A percentile compares a stretch with the other conserved stretches of the same genome.
These are phyloP conservation scores for Crithidia thermophila DNA, from an alignment of 208 protist species.

Conservation along the genomic window DNA sequence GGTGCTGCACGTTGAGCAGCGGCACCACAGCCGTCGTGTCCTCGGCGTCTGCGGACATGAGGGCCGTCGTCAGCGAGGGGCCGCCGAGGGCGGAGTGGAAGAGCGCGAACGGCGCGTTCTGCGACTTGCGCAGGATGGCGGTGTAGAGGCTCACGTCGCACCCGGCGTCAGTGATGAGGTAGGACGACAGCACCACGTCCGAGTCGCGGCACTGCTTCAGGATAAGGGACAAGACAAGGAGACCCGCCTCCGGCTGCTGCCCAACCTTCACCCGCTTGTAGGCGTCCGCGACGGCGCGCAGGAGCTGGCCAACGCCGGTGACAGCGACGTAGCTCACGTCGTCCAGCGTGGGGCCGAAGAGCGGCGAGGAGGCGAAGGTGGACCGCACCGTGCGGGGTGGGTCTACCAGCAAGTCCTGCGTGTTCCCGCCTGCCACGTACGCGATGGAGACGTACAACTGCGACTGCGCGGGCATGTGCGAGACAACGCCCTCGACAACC, in stretches of 20 bases:
- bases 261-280: conserved; percentile 26
- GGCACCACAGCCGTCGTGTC: conserved; percentile 40
- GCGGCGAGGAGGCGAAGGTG: conserved; percentile 39
- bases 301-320: conserved; percentile 21
- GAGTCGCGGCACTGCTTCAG: conserved; percentile 53
- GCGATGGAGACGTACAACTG: conserved; percentile 53
- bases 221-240: conserved; percentile 58
- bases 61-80: conserved; percentile 50
- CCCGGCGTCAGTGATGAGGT: conserved; percentile 54
- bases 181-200: conserved; percentile 67
- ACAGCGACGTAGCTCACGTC: conserved; percentile 51
- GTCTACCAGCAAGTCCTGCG: conserved; percentile 47
- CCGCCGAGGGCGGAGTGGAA: conserved; percentile 61
- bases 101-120: conserved; percentile 37
- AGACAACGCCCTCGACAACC: conserved; percentile 43
- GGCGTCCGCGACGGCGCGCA: conserved; percentile 12
- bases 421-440: conserved; percentile 42
- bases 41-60: conserved; percentile 35
- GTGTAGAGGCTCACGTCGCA: conserved; percentile 32
- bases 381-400: conserved; percentile 22
- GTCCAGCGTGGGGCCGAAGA: conserved; percentile 49
- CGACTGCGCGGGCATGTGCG: conserved; percentile 33
- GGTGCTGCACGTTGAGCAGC: conserved; percentile 59
- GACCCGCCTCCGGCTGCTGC: conserved; percentile 19
- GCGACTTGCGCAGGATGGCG: conserved; percentile 39